Percentiles rank a stretch among this genome's conserved stretches.
Conservation (phyloP, 495 filamentous ascomycete genomes). For the Xylaria castorea region DNA sequence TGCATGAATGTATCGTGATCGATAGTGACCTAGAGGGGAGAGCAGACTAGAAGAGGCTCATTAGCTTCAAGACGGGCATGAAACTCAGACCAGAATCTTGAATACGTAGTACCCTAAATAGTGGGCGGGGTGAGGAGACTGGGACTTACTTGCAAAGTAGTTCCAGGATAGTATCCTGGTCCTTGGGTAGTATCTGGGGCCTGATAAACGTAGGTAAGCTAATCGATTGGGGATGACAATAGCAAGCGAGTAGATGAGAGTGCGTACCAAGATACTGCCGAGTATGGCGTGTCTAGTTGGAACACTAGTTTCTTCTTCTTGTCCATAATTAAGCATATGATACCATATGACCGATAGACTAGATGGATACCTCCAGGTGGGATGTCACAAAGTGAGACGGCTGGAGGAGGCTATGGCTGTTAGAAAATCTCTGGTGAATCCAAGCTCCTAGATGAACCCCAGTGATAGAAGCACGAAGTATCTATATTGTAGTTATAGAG, state of each 20-base stretch:
- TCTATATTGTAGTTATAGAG: not conserved
- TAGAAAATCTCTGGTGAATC: not conserved
- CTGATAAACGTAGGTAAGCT: constrained; percentile 37
- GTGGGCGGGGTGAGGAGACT: not conserved
- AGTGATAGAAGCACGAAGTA: not conserved
- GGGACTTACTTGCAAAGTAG: constrained; percentile 58
- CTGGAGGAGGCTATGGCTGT: not conserved
- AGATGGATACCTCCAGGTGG: not conserved
- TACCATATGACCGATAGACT: not conserved
- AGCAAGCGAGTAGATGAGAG: not conserved
- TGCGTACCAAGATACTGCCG: constrained; percentile 45
- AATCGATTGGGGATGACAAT: not conserved
- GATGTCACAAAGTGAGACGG: not conserved
- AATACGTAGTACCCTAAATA: no score
- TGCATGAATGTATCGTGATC: constrained; percentile 49
- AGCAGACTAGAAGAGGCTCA: constrained; percentile 53
- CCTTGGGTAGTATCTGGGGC: constrained; percentile 54
- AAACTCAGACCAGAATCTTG: not conserved
- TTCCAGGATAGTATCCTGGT: constrained; percentile 62
- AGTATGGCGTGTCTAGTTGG: constrained; percentile 53
- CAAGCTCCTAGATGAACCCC: not conserved
- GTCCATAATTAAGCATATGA: constrained; percentile 33
- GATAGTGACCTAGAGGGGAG: constrained; percentile 61
- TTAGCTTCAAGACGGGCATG: constrained; percentile 7
- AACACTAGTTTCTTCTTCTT: constrained; percentile 48